Evolutionary conservation across 192 early-diverging fungal genomes (phyloP), one percentile per base, ranked within the genome.

Genomic region (Funneliformis geosporum): DNA sequence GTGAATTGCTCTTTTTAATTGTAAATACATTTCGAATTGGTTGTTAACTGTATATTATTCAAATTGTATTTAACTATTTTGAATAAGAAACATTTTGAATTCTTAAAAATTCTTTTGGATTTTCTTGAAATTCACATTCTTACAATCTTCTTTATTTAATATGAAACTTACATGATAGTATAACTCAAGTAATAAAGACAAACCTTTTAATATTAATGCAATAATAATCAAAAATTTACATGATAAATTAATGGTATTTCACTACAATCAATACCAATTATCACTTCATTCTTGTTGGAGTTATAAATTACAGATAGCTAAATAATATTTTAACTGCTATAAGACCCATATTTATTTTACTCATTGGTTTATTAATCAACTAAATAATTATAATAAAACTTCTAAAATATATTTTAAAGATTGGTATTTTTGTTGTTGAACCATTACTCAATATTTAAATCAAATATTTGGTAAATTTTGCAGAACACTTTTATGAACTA

Each of bases 141-240:
- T 73, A 27, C 4, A 73, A 73, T 47, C 2, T 73, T 5, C 2
- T 55, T 4, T 47, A 73, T 9, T 27, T 73, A 2, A 46, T 25
- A 4, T 73, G 44, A 10, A 43, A 46, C 23, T 40, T 72, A 23
- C 25, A 72, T 47, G 23, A 47, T 47, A n/a, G 46, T 25, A 72
- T 28, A 25, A 73, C 50, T 23, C 40, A 55, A 47, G 43, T 50
- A 8, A 46, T 55, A 73, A 47, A 73, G 70, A 73, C 16, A 73
- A 73, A 1, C 70, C 44, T 18, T 11, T 73, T 5, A 55, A 73
- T 47, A 73, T 73, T 4, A 72, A 43, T 27, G 1, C 8, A n/a
- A n/a, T n/a, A n/a, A n/a, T n/a, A n/a, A n/a, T n/a, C n/a, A n/a
- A n/a, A n/a, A n/a, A n/a, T n/a, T n/a, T n/a, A n/a, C n/a, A n/a